phyloP scores from a whole-genome alignment of 1,284 basidiomycete genomes.

The Cutaneotrichosporon arboriforme region DNA sequence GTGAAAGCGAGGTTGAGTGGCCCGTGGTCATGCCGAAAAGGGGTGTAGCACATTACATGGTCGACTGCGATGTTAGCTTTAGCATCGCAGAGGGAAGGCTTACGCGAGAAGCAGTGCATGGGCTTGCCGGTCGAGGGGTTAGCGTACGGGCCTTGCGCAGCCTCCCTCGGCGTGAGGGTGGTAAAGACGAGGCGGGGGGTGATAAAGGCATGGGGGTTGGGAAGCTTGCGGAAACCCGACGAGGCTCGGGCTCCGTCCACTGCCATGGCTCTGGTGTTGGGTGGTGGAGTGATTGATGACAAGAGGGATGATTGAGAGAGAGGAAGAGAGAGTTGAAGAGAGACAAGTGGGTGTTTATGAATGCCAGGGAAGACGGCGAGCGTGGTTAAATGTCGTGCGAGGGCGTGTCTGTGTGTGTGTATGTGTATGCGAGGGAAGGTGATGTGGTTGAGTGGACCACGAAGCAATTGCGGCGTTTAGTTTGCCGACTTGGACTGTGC shows the following conservation, averaged over 20 bases:
- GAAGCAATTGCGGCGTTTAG: too few relatives aligned
- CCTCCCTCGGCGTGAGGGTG: constrained; percentile 28
- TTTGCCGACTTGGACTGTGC: too few relatives aligned
- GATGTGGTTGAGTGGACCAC: neutral
- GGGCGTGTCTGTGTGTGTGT: too few relatives aligned
- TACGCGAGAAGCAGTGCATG: constrained; percentile 36
- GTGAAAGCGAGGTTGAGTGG: constrained; percentile 88
- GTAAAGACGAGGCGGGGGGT: constrained; percentile 40
- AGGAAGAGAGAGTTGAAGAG: neutral
- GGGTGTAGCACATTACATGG: constrained; percentile 83
- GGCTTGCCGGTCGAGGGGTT: constrained; percentile 31
- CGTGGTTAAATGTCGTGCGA: too few relatives aligned
- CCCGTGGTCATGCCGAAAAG: constrained; percentile 93
- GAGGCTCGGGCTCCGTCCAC: neutral
- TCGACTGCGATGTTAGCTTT: constrained; percentile 47
- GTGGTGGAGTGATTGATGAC: neutral
- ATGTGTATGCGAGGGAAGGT: neutral
- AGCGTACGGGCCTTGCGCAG: constrained; percentile 23
- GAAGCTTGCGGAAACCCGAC: constrained; percentile 21
- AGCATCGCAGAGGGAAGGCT: constrained; percentile 46
- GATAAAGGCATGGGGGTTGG: constrained; percentile 36
- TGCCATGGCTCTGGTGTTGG: neutral
- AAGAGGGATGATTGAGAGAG: neutral
- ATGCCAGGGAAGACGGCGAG: too few relatives aligned
- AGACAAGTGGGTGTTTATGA: neutral